Conservation (phyloP, 345 rosid genomes). For the Salix koriyanagi region DNA sequence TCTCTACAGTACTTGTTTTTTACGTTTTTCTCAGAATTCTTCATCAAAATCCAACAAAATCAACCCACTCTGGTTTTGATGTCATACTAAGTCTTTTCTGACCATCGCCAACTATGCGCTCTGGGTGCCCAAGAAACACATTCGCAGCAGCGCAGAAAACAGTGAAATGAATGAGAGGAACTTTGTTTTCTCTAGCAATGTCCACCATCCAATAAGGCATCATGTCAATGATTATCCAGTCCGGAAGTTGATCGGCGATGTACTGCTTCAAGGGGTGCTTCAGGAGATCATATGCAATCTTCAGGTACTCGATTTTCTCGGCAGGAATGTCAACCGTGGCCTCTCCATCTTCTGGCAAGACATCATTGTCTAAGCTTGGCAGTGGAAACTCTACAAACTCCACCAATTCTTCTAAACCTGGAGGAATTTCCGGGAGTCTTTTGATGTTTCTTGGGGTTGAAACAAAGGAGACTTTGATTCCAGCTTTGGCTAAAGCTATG, state of each 20-base stretch:
- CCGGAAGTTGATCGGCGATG: slow-evolving; percentile 5
- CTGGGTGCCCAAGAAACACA: slow-evolving; percentile 9
- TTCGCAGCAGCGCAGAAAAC: not conserved
- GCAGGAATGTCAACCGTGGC: slow-evolving; percentile 35
- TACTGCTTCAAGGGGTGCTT: slow-evolving; percentile 19
- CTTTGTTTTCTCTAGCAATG: slow-evolving; percentile 14
- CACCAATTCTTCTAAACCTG: not conserved
- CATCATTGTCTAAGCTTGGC: slow-evolving; percentile 9
- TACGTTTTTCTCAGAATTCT: too few species aligned
- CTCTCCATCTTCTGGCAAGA: slow-evolving; percentile 23
- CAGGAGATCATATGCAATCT: slow-evolving; percentile 29
- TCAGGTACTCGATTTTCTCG: slow-evolving; percentile 17
- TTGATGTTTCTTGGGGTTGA: slow-evolving; percentile 20
- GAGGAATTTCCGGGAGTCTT: slow-evolving; percentile 26
- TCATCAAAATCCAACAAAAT: too few species aligned
- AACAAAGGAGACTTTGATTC: slow-evolving; percentile 18
- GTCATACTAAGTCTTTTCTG: slow-evolving; percentile 2
- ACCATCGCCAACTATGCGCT: not conserved
- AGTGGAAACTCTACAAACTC: slow-evolving; percentile 14
- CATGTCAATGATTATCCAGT: slow-evolving; percentile 28
- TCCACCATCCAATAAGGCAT: slow-evolving; percentile 20
- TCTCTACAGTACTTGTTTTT: too few species aligned
- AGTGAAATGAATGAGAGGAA: slow-evolving; percentile 20
- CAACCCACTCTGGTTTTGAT: slow-evolving; percentile 15
- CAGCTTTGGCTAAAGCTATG: slow-evolving; percentile 14